phyloP scores from a whole-genome alignment of 441 rosid species.

The Arabidopsis lyrata region DNA sequence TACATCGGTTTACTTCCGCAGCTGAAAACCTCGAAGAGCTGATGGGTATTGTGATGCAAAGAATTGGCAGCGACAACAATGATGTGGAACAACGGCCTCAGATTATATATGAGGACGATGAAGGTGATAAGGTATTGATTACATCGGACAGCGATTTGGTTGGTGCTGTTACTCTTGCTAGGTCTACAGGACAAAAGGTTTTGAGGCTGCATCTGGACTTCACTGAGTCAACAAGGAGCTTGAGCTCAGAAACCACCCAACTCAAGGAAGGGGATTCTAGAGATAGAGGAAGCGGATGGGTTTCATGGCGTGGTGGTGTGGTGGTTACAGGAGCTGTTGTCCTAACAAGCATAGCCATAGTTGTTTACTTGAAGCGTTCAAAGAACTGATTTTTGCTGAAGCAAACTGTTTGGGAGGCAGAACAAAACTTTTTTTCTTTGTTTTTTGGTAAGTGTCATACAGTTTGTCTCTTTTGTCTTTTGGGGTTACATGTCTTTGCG shows the following conservation, averaged over 20 bases:
- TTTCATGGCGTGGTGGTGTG: slow-evolving; percentile 39
- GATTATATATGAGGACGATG: slow-evolving; percentile 79
- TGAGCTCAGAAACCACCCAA: slow-evolving; percentile 34
- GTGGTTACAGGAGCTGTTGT: slow-evolving; percentile 49
- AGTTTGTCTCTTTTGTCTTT: slow-evolving; percentile 10
- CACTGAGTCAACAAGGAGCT: slow-evolving; percentile 39
- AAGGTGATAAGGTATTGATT: slow-evolving; percentile 79
- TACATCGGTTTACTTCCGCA: slow-evolving; percentile 76
- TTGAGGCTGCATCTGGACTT: slow-evolving; percentile 42
- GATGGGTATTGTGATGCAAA: slow-evolving; percentile 62
- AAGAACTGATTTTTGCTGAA: slow-evolving; percentile 32
- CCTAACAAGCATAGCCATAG: slow-evolving; percentile 38
- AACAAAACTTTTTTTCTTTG: not conserved
- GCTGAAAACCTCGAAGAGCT: slow-evolving; percentile 73
- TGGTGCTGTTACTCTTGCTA: slow-evolving; percentile 69
- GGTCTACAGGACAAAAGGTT: slow-evolving; percentile 67
- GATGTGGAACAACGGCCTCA: slow-evolving; percentile 33
- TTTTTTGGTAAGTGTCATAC: slow-evolving; percentile 27
- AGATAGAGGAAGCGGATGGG: slow-evolving; percentile 23
- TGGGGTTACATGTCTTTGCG: slow-evolving; percentile 35
- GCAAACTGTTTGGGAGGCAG: slow-evolving; percentile 17
- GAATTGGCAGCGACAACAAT: slow-evolving; percentile 38
- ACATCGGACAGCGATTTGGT: slow-evolving; percentile 70
- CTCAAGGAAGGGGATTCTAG: slow-evolving; percentile 42
- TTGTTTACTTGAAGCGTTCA: slow-evolving; percentile 45